Conservation (phyloP, 352 stramenopile species). For the Globisporangium acanthophoron region DNA sequence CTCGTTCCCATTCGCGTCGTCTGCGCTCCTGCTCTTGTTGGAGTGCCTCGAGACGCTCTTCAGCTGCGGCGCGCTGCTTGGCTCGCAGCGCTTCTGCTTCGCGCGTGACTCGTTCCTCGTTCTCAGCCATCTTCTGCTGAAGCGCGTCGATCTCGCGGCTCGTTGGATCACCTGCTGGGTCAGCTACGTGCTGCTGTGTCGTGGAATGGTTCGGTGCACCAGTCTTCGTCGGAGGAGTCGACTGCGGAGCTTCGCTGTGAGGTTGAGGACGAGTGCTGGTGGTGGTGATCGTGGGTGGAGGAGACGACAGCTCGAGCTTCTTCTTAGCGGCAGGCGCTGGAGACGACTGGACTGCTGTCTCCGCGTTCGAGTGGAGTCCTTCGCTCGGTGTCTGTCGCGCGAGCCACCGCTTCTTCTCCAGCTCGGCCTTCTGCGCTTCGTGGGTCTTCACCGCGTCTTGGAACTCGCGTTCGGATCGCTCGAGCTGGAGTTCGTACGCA, state of each 20-base stretch:
- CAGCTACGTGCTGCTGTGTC: neutral
- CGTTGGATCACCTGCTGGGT: too few relatives aligned
- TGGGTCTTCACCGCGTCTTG: constrained; percentile 34
- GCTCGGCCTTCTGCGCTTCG: constrained; percentile 28
- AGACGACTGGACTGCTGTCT: neutral
- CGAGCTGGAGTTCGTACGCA: constrained; percentile 36
- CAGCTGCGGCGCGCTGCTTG: constrained; percentile 39
- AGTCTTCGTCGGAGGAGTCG: too few relatives aligned
- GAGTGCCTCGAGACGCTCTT: constrained; percentile 50
- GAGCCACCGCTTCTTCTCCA: constrained; percentile 29
- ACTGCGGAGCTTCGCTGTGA: too few relatives aligned
- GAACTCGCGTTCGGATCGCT: constrained; percentile 38
- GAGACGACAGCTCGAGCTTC: neutral
- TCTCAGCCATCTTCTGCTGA: constrained; percentile 30
- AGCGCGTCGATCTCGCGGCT: constrained; percentile 25
- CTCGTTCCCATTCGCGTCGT: constrained; percentile 60
- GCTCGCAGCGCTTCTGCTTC: constrained; percentile 39
- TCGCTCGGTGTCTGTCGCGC: constrained; percentile 13
- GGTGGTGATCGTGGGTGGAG: neutral
- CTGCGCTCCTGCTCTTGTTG: constrained; percentile 61
- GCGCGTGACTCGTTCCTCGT: constrained; percentile 33
- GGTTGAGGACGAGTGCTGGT: neutral
- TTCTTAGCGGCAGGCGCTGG: neutral
- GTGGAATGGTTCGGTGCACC: too few relatives aligned
- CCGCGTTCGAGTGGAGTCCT: neutral